Evolutionary conservation across 176 grass and related monocot genomes (phyloP), one percentile per base, ranked within the genome.

Genomic region (Canna indica): DNA sequence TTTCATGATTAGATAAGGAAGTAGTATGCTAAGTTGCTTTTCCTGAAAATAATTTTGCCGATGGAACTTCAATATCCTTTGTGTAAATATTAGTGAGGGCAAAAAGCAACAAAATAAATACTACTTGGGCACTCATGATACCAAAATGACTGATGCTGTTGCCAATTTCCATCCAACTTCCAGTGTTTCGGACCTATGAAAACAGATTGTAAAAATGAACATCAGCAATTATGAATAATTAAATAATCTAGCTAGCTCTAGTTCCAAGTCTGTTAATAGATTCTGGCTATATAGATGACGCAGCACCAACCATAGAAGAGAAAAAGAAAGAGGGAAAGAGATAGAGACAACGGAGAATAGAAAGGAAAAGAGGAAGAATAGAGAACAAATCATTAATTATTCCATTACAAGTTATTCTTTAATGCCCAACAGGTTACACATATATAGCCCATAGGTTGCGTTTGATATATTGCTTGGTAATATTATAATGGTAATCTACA

Each of bases 101-200:
- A 59, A 96, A 96, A 66, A 96, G 92, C 47, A 96, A 78, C 88
- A 96, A 77, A 65, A 96, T 73, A 58, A 96, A 96, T 32, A 96
- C 88, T 53, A 96, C 92, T 85, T 91, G 92, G 18, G 92, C 92
- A 42, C 88, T 96, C 79, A 96, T 80, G 28, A 91, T 91, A 56
- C 85, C 88, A 4, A 91, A 96, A 89, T 96, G 92, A 61, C 88
- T 96, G 71, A 96, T 96, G 83, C 81, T 91, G 71, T 91, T 96
- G 35, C 92, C 92, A 53, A 91, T 96, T 80, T 96, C 92, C 92
- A 96, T 96, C 92, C 92, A 96, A 52, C 92, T 96, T 14, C 92
- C 92, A 0, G 88, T 91, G 77, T 91, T 96, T 63, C 84, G 81
- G 59, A 96, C 88, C 92, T 96, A 73, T 18, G 0, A 25, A n/a